Conservation (phyloP, 257 asterid genomes). For the Forsythia viridissima region DNA sequence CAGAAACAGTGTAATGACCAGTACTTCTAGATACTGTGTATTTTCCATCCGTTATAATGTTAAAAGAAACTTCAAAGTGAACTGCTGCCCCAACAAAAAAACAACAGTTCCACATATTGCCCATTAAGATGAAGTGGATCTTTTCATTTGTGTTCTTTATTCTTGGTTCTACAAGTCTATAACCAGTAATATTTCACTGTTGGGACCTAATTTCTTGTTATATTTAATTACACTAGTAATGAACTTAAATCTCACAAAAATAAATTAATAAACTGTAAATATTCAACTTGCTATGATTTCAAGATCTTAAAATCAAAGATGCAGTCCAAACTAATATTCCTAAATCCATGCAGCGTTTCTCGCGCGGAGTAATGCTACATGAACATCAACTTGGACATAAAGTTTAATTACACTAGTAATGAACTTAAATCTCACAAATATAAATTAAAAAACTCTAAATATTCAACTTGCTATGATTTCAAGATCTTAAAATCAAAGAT, state of each 20-base stretch:
- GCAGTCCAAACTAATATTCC: background rate
- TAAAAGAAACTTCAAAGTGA: background rate
- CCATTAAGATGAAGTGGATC: background rate
- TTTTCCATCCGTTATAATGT: background rate
- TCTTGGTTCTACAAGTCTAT: background rate
- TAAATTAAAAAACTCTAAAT: background rate
- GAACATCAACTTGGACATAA: no score
- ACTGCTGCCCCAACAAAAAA: background rate
- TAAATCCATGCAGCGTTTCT: background rate
- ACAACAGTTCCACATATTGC: background rate
- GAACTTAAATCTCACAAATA: background rate
- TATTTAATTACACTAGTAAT: constrained; percentile 8
- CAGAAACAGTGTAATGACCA: background rate
- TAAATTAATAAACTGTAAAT: background rate
- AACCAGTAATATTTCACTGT: background rate
- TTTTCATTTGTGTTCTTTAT: background rate
- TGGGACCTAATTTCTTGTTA: constrained; percentile 7
- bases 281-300: background rate
- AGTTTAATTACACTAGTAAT: constrained; percentile 4
- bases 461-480: background rate
- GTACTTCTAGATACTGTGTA: background rate
- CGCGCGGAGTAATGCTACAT: background rate
- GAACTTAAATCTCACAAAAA: background rate
- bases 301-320: background rate
- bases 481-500: background rate